A percentile compares a stretch with the other conserved stretches of the same genome.
Evolutionary conservation across 768 basidiomycete species (phyloP).

Genomic region (Coprinellus micaceus): DNA sequence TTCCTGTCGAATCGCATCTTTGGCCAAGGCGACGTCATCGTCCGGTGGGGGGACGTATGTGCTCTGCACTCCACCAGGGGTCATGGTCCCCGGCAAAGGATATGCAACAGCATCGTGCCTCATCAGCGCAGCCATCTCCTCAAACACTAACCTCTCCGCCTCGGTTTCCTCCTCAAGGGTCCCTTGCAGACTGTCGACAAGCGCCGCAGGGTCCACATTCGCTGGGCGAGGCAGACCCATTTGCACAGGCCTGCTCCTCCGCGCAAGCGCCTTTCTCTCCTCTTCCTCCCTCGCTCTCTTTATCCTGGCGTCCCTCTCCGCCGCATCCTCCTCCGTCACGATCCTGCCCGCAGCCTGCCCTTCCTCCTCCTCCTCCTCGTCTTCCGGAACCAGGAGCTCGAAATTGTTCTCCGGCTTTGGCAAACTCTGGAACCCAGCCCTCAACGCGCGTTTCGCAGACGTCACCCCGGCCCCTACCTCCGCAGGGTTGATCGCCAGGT

Average conservation of each 20-base stretch:
- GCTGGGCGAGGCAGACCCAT: conserved; percentile 80
- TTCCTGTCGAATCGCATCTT: conserved; percentile 70
- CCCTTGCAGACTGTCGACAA: conserved; percentile 54
- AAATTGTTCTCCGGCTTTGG: conserved; percentile 98
- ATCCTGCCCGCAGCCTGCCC: conserved; percentile 34
- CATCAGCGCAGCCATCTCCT: conserved; percentile 74
- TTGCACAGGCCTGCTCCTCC: conserved; percentile 80
- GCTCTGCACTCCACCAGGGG: conserved; percentile 69
- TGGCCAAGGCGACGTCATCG: conserved; percentile 67
- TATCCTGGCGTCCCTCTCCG: conserved; percentile 80
- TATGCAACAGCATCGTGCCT: conserved; percentile 85
- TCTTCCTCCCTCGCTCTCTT: conserved; percentile 69
- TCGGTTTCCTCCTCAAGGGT: conserved; percentile 44
- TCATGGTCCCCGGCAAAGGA: conserved; percentile 84
- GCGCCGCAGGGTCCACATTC: conserved; percentile 65
- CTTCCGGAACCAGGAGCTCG: conserved; percentile 88
- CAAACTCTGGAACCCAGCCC: conserved; percentile 76
- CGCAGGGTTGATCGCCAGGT: conserved; percentile 81
- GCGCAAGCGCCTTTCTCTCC: conserved; percentile 72
- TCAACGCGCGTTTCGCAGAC: conserved; percentile 71
- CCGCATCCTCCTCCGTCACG: conserved; percentile 80
- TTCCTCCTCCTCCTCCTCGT: conserved; percentile 81
- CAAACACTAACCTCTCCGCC: conserved; percentile 60
- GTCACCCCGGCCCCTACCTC: conserved; percentile 48
- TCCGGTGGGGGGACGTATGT: conserved; percentile 75